Evolutionary conservation across 2,329 filamentous ascomycete genomes (phyloP).

Genomic region (Metarhizium robertsii): DNA sequence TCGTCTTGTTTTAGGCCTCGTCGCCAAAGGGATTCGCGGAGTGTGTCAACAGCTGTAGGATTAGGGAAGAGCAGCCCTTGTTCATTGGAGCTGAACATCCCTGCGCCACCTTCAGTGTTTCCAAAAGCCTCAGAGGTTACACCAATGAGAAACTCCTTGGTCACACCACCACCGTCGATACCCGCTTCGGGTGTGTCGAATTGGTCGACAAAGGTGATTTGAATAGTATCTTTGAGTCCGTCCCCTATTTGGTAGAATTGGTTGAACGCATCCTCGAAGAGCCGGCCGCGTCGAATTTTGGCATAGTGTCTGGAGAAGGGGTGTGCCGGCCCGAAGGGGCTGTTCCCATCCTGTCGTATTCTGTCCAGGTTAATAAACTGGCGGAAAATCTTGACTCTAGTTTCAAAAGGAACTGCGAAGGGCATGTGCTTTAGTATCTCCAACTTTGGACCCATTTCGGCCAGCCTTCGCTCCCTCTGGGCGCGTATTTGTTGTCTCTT

Average conservation of each 20-base stretch:
- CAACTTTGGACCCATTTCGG: conserved; percentile 73
- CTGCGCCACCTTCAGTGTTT: conserved; percentile 29
- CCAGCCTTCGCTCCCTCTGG: conserved; percentile 61
- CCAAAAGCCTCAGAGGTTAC: conserved; percentile 79
- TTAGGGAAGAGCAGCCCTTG: conserved; percentile 86
- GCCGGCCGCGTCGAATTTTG: conserved; percentile 64
- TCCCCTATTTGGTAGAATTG: conserved; percentile 77
- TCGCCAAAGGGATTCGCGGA: conserved; percentile 46
- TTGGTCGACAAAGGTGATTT: conserved; percentile 91
- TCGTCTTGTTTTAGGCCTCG: conserved; percentile 42
- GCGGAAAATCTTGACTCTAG: conserved; percentile 83
- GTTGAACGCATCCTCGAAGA: conserved; percentile 79
- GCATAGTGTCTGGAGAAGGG: conserved; percentile 57
- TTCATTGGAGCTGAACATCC: conserved; percentile 75
- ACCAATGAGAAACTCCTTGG: conserved; percentile 91
- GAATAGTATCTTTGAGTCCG: conserved; percentile 85
- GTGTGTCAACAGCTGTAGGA: conserved; percentile 64
- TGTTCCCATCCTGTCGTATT: conserved; percentile 14
- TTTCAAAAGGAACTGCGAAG: conserved; percentile 90
- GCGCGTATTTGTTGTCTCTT: conserved; percentile 56
- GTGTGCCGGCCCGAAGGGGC: conserved; percentile 3
- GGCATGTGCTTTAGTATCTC: conserved; percentile 94
- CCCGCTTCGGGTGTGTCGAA: conserved; percentile 83
- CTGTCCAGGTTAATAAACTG: conserved; percentile 78
- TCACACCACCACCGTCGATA: conserved; percentile 94